These are phyloP conservation scores for Talaromyces trachyspermus DNA, from an alignment of 495 filamentous ascomycete genomes.

Conservation along the genomic window DNA sequence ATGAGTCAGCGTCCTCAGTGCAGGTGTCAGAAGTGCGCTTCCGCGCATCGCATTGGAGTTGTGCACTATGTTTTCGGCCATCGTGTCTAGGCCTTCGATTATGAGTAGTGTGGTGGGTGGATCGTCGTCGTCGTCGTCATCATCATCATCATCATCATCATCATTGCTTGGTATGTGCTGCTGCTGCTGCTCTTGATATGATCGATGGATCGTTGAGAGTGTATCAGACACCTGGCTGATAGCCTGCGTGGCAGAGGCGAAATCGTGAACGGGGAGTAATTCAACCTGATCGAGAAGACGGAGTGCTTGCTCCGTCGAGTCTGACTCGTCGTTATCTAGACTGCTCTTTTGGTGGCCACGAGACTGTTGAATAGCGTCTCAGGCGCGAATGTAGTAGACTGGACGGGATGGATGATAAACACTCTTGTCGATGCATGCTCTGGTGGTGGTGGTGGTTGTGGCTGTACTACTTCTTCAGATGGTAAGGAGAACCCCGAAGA, in stretches of 20 bases:
- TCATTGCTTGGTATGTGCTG: not conserved
- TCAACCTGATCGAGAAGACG: slow-evolving; percentile 30
- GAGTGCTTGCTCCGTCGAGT: slow-evolving; percentile 28
- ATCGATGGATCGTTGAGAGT: slow-evolving; percentile 17
- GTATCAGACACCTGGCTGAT: slow-evolving; percentile 25
- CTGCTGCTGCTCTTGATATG: too few species aligned
- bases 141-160: not conserved
- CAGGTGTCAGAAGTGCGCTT: slow-evolving; percentile 27
- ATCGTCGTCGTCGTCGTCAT: not conserved
- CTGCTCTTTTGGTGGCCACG: slow-evolving; percentile 3
- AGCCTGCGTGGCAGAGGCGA: slow-evolving; percentile 27
- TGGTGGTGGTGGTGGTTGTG: slow-evolving; percentile 7
- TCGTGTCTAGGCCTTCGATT: slow-evolving; percentile 32
- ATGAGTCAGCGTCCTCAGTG: slow-evolving; percentile 26
- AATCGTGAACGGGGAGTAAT: slow-evolving; percentile 30
- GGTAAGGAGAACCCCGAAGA: not conserved
- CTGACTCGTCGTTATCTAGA: slow-evolving; percentile 7
- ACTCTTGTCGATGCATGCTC: slow-evolving; percentile 13
- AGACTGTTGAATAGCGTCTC: slow-evolving; percentile 52
- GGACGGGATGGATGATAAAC: slow-evolving; percentile 60
- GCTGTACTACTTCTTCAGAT: not conserved
- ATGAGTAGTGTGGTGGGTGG: slow-evolving; percentile 19
- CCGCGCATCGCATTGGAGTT: slow-evolving; percentile 34
- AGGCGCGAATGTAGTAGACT: slow-evolving; percentile 73
- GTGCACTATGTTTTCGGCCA: slow-evolving; percentile 32